phyloP scores from a whole-genome alignment of 306 rosid species.

The Alnus glutinosa region DNA sequence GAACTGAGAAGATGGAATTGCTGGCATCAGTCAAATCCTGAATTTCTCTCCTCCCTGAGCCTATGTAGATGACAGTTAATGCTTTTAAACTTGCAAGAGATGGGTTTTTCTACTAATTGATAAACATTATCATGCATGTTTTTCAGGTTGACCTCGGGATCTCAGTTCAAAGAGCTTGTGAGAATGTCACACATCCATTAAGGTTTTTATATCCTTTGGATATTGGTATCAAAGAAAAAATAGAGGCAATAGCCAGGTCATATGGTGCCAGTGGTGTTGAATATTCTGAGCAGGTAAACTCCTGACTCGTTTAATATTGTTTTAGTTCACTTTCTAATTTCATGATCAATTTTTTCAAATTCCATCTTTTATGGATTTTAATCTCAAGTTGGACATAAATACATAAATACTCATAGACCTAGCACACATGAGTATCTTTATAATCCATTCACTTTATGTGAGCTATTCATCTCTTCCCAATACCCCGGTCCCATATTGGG shows the following conservation, averaged over 20 bases:
- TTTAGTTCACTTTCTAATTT: background rate
- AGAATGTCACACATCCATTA: slow-evolving; percentile 69
- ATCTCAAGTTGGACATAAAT: background rate
- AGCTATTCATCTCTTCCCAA: too few species aligned
- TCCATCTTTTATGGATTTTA: background rate
- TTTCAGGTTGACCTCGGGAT: slow-evolving; percentile 88
- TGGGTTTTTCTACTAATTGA: slow-evolving; percentile 22
- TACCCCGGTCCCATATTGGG: too few species aligned
- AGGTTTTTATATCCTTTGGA: slow-evolving; percentile 85
- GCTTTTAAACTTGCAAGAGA: background rate
- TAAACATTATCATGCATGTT: slow-evolving; percentile 19
- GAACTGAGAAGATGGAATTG: background rate
- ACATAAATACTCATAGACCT: too few species aligned
- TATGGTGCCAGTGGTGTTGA: slow-evolving; percentile 89
- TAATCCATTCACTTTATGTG: too few species aligned
- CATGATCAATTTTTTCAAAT: background rate
- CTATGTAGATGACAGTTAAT: background rate
- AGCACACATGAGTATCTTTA: too few species aligned
- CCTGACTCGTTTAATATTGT: background rate
- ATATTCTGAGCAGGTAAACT: slow-evolving; percentile 85
- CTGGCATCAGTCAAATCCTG: background rate
- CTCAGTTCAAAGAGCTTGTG: slow-evolving; percentile 88
- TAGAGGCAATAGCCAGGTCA: slow-evolving; percentile 91
- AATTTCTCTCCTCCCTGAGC: background rate
- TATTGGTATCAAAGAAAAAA: slow-evolving; percentile 72